Evolutionary conservation across 257 asterid genomes (phyloP).

Genomic region (Solanum pinnatisectum): DNA sequence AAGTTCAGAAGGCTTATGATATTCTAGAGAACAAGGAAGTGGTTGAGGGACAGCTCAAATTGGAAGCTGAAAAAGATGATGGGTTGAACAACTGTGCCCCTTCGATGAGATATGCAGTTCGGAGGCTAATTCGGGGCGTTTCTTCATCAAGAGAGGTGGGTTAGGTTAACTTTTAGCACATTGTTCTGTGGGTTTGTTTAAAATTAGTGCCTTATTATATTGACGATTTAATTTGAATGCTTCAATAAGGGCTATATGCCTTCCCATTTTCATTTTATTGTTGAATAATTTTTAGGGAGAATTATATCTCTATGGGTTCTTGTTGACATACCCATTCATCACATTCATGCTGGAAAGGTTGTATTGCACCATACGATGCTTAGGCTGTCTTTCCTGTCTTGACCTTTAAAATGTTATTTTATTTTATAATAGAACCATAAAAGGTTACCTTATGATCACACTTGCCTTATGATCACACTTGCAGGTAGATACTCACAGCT

Average conservation of each 20-base stretch:
- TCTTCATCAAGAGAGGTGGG: slow-evolving; percentile 93
- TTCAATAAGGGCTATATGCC: not conserved
- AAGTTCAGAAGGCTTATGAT: slow-evolving; percentile 72
- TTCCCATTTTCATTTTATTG: not conserved
- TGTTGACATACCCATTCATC: not conserved
- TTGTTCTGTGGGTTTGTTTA: not conserved
- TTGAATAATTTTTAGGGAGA: not conserved
- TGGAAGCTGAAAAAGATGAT: slow-evolving; percentile 93
- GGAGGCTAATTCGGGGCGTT: slow-evolving; percentile 94
- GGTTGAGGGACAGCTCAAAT: slow-evolving; percentile 57
- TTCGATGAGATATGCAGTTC: slow-evolving; percentile 83
- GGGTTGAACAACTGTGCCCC: slow-evolving; percentile 93
- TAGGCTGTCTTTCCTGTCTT: not conserved
- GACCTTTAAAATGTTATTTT: not conserved
- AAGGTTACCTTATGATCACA: not conserved
- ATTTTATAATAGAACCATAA: not conserved
- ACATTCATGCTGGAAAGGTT: not conserved
- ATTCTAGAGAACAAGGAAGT: slow-evolving; percentile 65
- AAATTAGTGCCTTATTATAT: not conserved
- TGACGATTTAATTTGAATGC: not conserved
- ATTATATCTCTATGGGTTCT: not conserved
- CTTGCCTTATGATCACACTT: not conserved
- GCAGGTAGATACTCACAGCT: not conserved
- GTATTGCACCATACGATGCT: not conserved
- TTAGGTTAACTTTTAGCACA: not conserved